These are phyloP conservation scores for Centella asiatica DNA, from an alignment of 129 eudicot species.

Conservation along the genomic window DNA sequence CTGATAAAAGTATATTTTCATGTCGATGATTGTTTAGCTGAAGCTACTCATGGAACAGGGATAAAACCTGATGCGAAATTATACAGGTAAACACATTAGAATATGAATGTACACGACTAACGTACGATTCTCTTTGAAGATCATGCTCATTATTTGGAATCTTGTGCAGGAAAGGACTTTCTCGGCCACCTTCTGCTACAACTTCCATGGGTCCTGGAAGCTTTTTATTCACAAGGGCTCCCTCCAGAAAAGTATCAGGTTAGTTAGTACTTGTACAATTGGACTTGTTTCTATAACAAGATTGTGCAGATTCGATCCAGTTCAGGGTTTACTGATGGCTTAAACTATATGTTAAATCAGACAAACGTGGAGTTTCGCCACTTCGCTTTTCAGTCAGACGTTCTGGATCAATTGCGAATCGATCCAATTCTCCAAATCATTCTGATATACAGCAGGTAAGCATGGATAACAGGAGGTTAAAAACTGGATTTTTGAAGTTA, in stretches of 20 bases:
- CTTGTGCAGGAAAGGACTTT: conserved; percentile 28
- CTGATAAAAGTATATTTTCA: background rate
- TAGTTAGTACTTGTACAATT: conserved; percentile 13
- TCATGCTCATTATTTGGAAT: conserved; percentile 1
- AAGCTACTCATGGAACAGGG: conserved; percentile 26
- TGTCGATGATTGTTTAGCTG: conserved; percentile 9
- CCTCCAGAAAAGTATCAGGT: conserved; percentile 46
- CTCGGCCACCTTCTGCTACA: conserved; percentile 18
- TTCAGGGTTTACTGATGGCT: background rate
- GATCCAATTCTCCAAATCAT: conserved; percentile 33
- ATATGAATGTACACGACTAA: background rate
- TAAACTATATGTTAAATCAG: conserved; percentile 23
- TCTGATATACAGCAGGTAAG: conserved; percentile 43
- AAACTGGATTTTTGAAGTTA: background rate
- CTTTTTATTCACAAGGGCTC: conserved; percentile 39
- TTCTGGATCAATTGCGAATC: conserved; percentile 36
- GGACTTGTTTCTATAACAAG: background rate
- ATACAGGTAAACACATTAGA: conserved; percentile 29
- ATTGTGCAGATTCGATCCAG: background rate
- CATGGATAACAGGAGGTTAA: background rate
- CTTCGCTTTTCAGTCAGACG: conserved; percentile 52
- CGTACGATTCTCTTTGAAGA: conserved; percentile 9
- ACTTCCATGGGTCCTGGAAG: conserved; percentile 22
- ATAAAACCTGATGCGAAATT: conserved; percentile 17
- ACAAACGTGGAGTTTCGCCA: conserved; percentile 55